Evolutionary conservation across 2,329 filamentous ascomycete genomes (phyloP), one percentile per base, ranked within the genome.

Genomic region (Emydomyces testavorans): DNA sequence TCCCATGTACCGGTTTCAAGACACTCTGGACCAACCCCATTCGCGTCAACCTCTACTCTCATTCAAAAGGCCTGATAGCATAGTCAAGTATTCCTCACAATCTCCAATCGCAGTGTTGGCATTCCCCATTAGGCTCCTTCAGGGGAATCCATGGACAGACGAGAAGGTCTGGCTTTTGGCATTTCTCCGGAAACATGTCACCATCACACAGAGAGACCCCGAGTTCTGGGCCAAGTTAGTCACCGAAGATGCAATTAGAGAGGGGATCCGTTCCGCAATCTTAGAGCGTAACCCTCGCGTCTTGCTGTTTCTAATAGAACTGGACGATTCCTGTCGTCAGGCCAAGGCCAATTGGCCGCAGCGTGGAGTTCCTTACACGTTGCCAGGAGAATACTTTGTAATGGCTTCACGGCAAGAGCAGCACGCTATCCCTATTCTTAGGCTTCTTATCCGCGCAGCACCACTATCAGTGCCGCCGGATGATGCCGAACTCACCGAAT

Each of bases 251-350:
- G 58, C 58, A 0, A 50, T 69, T 2, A 64, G 68, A n/a, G 51
- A 63, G 23, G 68, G 69, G 6, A 63, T 72, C 40, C 57, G 59
- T 21, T 60, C 57, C 2, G 69, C 70, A 7, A 62, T 72, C 7
- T 24, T 56, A 6, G 56, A 62, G 4, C 50, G 57, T 8, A 64
- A 70, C 28, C 24, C 50, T 2, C 46, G 50, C 3, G 64, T 63
- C 0, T 56, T 70, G 4, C 47, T 55, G 4, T 57, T 56, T 10
- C 57, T 71, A 4, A 58, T 70, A 15, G 66, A 66, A 43, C 53
- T 70, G 5, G 65, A 67, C 43, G 62, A 66, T 50, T 61, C 56
- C 34, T 46, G 53, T 16, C 52, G 55, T 42, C 59, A 60, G 36
- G 44, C 47, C 36, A 38, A 53, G 10, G 32, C 51, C 10, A 38